phyloP scores from a whole-genome alignment of 2,329 filamentous ascomycete genomes.

The Colletotrichum somersetense region DNA sequence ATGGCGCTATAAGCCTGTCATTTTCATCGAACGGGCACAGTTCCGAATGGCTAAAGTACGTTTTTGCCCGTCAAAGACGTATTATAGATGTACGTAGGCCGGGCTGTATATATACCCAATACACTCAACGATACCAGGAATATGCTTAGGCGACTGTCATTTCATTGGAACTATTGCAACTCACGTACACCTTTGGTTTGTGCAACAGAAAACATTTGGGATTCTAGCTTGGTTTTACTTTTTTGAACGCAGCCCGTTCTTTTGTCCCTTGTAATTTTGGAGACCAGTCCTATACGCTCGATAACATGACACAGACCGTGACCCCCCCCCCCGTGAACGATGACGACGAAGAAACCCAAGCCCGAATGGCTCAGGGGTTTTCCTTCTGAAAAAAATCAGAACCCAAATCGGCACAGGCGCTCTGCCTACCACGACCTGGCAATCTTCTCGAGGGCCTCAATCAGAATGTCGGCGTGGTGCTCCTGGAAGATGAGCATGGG shows the following conservation, averaged over 20 bases:
- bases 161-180: background rate
- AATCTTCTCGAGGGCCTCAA: constrained; percentile 83
- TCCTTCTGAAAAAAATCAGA: background rate
- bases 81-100: background rate
- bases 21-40: background rate
- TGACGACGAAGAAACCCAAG: background rate
- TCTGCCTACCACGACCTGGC: constrained; percentile 57
- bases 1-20: constrained; percentile 20
- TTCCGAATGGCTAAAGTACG: background rate
- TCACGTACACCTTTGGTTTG: background rate
- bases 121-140: background rate
- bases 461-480: constrained; percentile 87
- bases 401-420: too few relatives aligned
- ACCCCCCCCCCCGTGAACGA: background rate
- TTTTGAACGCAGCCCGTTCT: constrained; percentile 11
- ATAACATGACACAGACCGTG: background rate
- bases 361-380: background rate
- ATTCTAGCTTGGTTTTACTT: background rate
- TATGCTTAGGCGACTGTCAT: background rate
- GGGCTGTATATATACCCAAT: constrained; percentile 9
- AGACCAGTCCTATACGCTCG: constrained; percentile 16
- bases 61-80: background rate
- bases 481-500: constrained; percentile 96
- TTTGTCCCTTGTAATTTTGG: constrained; percentile 3
- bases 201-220: background rate